Base-by-base conservation (phyloP, 148 eudicot genomes). In the Polygonum maritimum region DNA sequence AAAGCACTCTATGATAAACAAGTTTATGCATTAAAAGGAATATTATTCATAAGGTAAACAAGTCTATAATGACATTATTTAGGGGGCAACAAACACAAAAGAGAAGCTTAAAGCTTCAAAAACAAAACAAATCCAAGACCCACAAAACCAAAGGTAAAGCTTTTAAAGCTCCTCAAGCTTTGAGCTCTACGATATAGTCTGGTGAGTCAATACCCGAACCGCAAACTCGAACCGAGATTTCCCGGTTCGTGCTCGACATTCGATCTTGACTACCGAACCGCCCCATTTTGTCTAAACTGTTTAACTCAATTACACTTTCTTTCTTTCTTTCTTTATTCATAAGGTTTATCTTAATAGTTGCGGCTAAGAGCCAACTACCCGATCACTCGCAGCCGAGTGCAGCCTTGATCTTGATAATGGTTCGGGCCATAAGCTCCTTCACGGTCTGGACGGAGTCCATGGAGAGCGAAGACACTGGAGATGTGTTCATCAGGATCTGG, bases 391-490 rank as follows among this genome's bases (percentile, higher is more conserved):
- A 78, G n/a, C 69, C 76, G 62, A 89, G 79, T n/a, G 87, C 85
- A 1, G 62, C 80, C 81, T 82, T 88, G 82, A 93, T 89, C 80
- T 87, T 88, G 76, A 80, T 82, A 71, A 93, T 77, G 10, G 88
- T 85, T 58, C 88, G 82, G 65, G 84, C 77, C 71, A 93, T 84
- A 12, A 91, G 91, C 73, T 72, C 73, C 48, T 83, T 89, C 36
- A 91, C 86, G 0, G 89, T 87, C 21, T 83, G 81, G 35, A 91
- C 79, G 7, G 98, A 93, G 78, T 93, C 91, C 77, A 75, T 77
- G 0, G 88, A 85, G 52, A 91, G 88, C 82, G 87, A 86, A 11
- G 88, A 78, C 2, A 81, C 48, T 15, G 92, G 88, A 45, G 83
- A 74, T 54, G 73, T 81, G 76, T 81, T 86, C 72, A 91, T 86